Evolutionary conservation across 2,329 filamentous ascomycete genomes (phyloP).

Genomic region (Penicillium sp.): DNA sequence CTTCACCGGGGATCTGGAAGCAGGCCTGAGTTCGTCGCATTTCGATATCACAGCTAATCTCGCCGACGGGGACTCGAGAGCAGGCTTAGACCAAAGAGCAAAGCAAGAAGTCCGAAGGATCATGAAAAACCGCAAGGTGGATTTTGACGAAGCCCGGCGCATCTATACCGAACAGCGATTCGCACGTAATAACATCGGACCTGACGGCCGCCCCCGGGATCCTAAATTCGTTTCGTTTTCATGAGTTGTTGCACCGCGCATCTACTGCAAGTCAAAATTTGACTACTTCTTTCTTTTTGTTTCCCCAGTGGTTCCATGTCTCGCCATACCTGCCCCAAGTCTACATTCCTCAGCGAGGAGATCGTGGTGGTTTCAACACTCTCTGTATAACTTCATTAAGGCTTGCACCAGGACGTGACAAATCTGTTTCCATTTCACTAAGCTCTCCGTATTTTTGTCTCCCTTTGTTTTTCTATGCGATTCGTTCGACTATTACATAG

Average conservation of each 20-base stretch:
- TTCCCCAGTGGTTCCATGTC: not conserved
- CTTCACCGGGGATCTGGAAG: constrained; percentile 84
- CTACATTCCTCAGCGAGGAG: not conserved
- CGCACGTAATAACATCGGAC: constrained; percentile 80
- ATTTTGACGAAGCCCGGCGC: constrained; percentile 87
- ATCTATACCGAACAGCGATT: constrained; percentile 85
- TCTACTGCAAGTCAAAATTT: not conserved
- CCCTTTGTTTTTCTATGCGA: not conserved
- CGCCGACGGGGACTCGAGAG: constrained; percentile 72
- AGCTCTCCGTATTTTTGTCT: not conserved
- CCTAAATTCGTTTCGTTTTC: constrained; percentile 96
- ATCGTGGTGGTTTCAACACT: not conserved
- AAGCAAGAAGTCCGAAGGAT: constrained; percentile 84
- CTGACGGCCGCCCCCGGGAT: constrained; percentile 84
- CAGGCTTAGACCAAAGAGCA: constrained; percentile 75
- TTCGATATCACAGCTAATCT: constrained; percentile 85
- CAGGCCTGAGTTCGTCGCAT: constrained; percentile 76
- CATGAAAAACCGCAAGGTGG: constrained; percentile 81
- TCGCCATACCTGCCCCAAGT: not conserved
- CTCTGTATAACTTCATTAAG: not conserved
- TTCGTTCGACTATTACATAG: not conserved
- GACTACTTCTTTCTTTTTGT: not conserved
- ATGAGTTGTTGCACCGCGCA: constrained; percentile 36
- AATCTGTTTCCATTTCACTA: not conserved
- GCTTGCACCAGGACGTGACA: not conserved